Evolutionary conservation across 306 rosid species (phyloP).

Genomic region (Purshia tridentata): DNA sequence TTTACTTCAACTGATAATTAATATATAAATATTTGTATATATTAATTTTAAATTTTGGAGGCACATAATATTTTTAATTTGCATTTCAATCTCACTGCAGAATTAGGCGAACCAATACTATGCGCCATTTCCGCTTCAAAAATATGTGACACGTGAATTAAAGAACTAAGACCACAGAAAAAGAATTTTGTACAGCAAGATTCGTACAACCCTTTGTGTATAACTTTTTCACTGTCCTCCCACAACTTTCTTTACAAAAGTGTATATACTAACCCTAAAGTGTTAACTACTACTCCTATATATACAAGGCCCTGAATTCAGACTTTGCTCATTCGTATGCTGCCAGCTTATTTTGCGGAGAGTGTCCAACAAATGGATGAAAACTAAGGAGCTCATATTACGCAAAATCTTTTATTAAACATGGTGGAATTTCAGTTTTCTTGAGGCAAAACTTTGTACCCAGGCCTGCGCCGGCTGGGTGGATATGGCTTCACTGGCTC

Average conservation of each 20-base stretch:
- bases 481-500: conserved; percentile 18
- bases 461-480: conserved; percentile 35
- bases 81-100: too few species aligned
- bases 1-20: too few species aligned
- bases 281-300: conserved; percentile 68
- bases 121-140: too few species aligned
- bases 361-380: conserved; percentile 50
- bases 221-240: conserved; percentile 30
- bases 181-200: conserved; percentile 25
- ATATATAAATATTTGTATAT: too few species aligned
- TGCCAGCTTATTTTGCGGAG: conserved; percentile 50
- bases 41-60: too few species aligned
- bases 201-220: conserved; percentile 29
- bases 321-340: conserved; percentile 46
- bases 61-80: too few species aligned
- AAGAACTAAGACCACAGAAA: not conserved
- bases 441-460: conserved; percentile 77
- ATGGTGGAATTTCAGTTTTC: conserved; percentile 26
- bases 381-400: conserved; percentile 32
- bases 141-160: too few species aligned
- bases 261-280: conserved; percentile 51
- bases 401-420: conserved; percentile 32
- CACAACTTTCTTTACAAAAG: conserved; percentile 54
- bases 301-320: conserved; percentile 69
- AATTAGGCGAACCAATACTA: too few species aligned